These are phyloP conservation scores for Chalaropsis thielavioides DNA, from an alignment of 2,329 filamentous ascomycete species.

Conservation along the genomic window DNA sequence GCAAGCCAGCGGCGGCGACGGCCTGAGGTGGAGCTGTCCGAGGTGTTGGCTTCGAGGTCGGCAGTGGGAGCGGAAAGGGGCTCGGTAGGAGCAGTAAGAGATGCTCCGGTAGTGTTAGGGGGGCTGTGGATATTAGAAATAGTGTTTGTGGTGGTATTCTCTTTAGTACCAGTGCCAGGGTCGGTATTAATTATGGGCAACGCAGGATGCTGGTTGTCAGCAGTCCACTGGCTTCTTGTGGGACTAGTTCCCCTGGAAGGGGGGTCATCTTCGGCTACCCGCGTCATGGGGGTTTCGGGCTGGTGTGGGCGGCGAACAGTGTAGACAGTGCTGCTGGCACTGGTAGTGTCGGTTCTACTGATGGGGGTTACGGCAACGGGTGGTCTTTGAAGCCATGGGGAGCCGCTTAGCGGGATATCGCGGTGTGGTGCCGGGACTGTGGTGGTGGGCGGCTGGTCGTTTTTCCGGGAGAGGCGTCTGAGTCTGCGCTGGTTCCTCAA, in stretches of 20 bases:
- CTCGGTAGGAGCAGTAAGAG: neutral
- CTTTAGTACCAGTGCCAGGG: neutral
- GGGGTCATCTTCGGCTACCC: conserved; percentile 11
- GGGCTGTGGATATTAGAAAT: neutral
- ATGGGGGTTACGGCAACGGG: conserved; percentile 40
- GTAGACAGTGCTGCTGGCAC: conserved; percentile 50
- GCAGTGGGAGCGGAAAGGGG: neutral
- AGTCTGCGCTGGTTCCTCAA: conserved; percentile 9
- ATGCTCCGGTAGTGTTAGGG: neutral
- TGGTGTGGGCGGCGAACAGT: conserved; percentile 46
- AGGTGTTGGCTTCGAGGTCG: conserved; percentile 16
- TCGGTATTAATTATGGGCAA: neutral
- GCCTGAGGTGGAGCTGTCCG: neutral
- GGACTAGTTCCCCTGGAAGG: conserved; percentile 8
- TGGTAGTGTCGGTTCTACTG: conserved; percentile 48
- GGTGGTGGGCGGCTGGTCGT: conserved; percentile 20
- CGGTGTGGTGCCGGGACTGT: conserved; percentile 21
- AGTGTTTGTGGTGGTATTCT: conserved; percentile 1
- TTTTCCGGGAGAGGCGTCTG: neutral
- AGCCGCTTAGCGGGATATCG: conserved; percentile 31
- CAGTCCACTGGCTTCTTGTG: conserved; percentile 18
- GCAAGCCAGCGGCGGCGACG: conserved; percentile 3
- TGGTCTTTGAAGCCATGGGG: conserved; percentile 42
- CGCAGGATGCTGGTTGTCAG: neutral
- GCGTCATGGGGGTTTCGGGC: conserved; percentile 30